Evolutionary conservation across 306 rosid genomes (phyloP).

Genomic region (Lathyrus tuberosus): DNA sequence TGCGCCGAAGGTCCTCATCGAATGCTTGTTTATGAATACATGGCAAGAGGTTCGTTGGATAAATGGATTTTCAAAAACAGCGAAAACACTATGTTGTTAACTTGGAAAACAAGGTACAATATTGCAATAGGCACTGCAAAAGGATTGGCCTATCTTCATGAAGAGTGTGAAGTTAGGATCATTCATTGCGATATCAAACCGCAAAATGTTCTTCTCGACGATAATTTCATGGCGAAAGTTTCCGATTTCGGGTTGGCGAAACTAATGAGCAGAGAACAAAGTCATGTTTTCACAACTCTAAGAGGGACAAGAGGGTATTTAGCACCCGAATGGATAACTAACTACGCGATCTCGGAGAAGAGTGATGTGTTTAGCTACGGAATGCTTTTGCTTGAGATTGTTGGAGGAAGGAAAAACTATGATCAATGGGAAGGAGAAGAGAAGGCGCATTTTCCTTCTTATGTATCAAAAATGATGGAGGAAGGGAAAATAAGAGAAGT

Average conservation of each 20-base stretch:
- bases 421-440: constrained; percentile 68
- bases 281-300: constrained; percentile 85
- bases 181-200: constrained; percentile 90
- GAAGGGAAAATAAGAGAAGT: constrained; percentile 54
- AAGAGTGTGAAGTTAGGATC: constrained; percentile 88
- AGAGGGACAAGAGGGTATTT: constrained; percentile 93
- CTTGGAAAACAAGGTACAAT: constrained; percentile 78
- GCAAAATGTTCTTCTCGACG: constrained; percentile 85
- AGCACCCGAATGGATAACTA: constrained; percentile 95
- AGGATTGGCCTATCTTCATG: constrained; percentile 87
- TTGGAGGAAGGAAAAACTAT: constrained; percentile 85
- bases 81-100: constrained; percentile 52
- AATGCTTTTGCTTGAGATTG: constrained; percentile 80
- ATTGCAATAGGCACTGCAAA: constrained; percentile 93
- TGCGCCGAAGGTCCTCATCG: constrained; percentile 72
- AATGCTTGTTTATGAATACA: constrained; percentile 75
- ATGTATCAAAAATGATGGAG: constrained; percentile 74
- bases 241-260: constrained; percentile 91
- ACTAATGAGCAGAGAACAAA: constrained; percentile 84
- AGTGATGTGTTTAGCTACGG: constrained; percentile 95
- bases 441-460: constrained; percentile 83
- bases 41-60: constrained; percentile 77
- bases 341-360: constrained; percentile 93
- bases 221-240: constrained; percentile 70
- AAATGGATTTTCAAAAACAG: constrained; percentile 77